A percentile compares a stretch with the other conserved stretches of the same genome.
These are phyloP conservation scores for Epichloe amarillans DNA, from an alignment of 2,329 filamentous ascomycete genomes.

Conservation along the genomic window DNA sequence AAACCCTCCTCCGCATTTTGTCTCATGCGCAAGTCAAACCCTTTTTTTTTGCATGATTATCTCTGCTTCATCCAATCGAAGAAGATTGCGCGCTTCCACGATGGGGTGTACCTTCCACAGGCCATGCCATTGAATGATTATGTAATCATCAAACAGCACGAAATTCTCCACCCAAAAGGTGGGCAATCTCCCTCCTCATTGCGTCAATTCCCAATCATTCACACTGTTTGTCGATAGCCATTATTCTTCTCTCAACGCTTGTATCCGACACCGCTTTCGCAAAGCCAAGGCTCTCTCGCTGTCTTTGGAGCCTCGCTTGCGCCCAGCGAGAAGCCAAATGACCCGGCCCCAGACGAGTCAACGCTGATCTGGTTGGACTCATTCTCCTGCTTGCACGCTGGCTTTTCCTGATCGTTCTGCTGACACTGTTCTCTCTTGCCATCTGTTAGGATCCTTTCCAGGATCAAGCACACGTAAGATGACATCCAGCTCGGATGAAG, in stretches of 20 bases:
- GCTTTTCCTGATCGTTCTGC: constrained; percentile 17
- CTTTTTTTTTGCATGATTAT: no score
- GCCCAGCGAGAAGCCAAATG: constrained; percentile 10
- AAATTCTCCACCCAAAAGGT: not conserved
- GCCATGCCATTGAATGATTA: not conserved
- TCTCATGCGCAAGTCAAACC: no score
- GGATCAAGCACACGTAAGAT: constrained; percentile 15
- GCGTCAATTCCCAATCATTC: not conserved
- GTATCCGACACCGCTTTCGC: not conserved
- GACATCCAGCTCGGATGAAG: constrained; percentile 62
- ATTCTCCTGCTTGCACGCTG: constrained; percentile 20
- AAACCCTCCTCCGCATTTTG: no score
- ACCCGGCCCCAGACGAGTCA: constrained; percentile 22
- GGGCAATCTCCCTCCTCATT: not conserved
- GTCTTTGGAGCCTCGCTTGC: not conserved
- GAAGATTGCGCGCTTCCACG: no score
- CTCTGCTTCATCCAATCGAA: no score
- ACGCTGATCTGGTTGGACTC: constrained; percentile 30
- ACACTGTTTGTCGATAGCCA: not conserved
- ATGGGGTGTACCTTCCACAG: no score
- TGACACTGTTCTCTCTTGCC: constrained; percentile 18
- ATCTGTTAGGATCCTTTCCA: constrained; percentile 5
- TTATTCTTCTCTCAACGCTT: not conserved
- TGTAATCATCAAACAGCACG: not conserved
- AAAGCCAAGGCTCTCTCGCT: not conserved